Conservation (phyloP, 805 yeast species). For the Kuraishia ogatae region DNA sequence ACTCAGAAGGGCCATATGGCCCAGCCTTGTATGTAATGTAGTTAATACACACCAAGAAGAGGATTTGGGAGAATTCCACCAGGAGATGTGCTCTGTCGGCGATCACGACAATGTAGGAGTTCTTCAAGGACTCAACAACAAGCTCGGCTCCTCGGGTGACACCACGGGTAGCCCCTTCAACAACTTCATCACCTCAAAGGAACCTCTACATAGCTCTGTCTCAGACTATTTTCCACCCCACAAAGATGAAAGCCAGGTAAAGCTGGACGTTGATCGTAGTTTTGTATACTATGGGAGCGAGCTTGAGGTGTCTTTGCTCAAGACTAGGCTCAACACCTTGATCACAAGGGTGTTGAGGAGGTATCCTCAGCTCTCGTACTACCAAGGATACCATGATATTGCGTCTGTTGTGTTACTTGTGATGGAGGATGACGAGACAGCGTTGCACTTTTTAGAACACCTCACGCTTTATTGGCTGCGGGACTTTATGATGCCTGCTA, state of each 20-base stretch:
- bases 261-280: constrained; percentile 69
- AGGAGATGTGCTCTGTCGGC: too few species aligned
- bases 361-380: constrained; percentile 60
- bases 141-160: too few species aligned
- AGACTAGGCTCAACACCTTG: constrained; percentile 30
- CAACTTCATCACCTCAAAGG: too few species aligned
- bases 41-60: too few species aligned
- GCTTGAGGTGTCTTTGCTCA: constrained; percentile 20
- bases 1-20: constrained; percentile 42
- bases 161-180: too few species aligned
- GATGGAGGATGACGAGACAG: constrained; percentile 25
- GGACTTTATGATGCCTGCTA: constrained; percentile 75
- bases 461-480: constrained; percentile 58
- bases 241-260: constrained; percentile 70
- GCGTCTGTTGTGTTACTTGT: constrained; percentile 58
- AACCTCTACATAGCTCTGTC: too few species aligned
- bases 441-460: constrained; percentile 39
- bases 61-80: too few species aligned
- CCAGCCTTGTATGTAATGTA: constrained; percentile 28
- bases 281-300: constrained; percentile 31
- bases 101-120: too few species aligned
- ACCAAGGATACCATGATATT: constrained; percentile 91
- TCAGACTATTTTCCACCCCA: too few species aligned
- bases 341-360: constrained; percentile 49
- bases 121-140: too few species aligned